Evolutionary conservation across 805 yeast species (phyloP), one percentile per base, ranked within the genome.

Genomic region (Hanseniaspora lachancei): DNA sequence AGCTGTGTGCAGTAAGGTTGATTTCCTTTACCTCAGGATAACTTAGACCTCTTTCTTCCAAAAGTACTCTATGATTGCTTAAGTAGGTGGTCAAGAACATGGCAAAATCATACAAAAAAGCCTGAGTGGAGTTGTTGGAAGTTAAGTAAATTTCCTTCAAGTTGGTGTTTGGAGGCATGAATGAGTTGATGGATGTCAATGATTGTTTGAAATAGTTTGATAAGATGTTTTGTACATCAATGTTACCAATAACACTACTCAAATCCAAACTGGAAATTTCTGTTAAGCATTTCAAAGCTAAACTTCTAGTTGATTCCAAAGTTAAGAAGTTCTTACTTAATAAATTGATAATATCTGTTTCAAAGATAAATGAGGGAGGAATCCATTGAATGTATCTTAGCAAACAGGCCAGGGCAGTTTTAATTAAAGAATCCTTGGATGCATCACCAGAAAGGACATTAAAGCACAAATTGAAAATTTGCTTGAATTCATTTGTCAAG

Each of bases 351-450:
- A 93, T 70, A 61, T 86, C 81, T 1, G 97, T 89, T 67, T 89
- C 95, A 70, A 87, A 93, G 57, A 93, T 82, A 68, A 83, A 93
- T 57, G 86, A 89, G 54, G 81, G 73, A 23, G 97, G 97, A 62
- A 93, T 87, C 97, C 98, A 93, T 61, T 86, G 93, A 57, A 93
- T 76, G 70, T 91, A 93, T 67, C 86, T 83, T 62, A 86, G 74
- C 60, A 93, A 72, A 20, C 95, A 82, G 61, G 83, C 81, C 61
- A 93, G 74, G 8, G 99, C 89, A 20, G 97, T 86, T 52, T 78
- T 79, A 57, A 91, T 80, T 61, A 93, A 77, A 1, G 95, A 80
- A 12, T 95, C 83, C 38, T 44, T 55, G 62, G 86, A 84, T n/a
- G 80, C 74, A 6, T 95, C 88, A 65, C 86, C 88, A 66, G 89